Evolutionary conservation across 2,329 filamentous ascomycete species (phyloP), one percentile per base, ranked within the genome.

Genomic region (Neonectria magnoliae): DNA sequence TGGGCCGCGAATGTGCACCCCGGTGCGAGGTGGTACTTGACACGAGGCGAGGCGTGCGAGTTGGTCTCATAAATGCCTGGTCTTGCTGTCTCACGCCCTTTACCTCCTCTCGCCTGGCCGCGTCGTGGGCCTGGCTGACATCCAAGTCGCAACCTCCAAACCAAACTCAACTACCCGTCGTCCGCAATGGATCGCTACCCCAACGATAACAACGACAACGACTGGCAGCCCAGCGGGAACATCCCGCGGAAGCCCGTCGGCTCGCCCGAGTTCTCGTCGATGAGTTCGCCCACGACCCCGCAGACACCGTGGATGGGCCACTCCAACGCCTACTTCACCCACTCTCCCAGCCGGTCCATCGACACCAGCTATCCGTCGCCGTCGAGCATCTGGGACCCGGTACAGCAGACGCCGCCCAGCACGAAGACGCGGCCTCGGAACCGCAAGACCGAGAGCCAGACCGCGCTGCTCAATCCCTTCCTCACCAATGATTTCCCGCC

Each of bases 301-400:
- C 48, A 51, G 7, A 51, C 48, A 9, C 48, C 48, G 14, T 51
- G 48, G 48, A 51, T 51, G 48, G 48, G 48, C 2, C 48, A 33
- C n/a, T 51, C 48, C 9, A 20, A n/a, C 27, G 22, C 48, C 27
- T 51, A 33, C n/a, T 51, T 51, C 11, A 51, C 48, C 10, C 16
- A 51, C 7, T 42, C 38, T 18, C 48, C 48, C 10, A 31, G 48
- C 11, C 48, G 29, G n/a, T 36, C 48, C 22, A n/a, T 8, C 2
- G 48, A 51, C 11, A 22, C 29, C 2, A 10, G 48, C 3, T 51
- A 51, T 20, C 48, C 48, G 4, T 51, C 48, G 5, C 29, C 48
- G 4, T 51, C 48, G 10, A 51, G 16, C 27, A 51, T 51, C 10
- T 51, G 48, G 48, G 48, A 51, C 14, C 48, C 48, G n/a, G 18